Evolutionary conservation across 2,329 filamentous ascomycete genomes (phyloP).

Genomic region (Harringtonia lauricola): DNA sequence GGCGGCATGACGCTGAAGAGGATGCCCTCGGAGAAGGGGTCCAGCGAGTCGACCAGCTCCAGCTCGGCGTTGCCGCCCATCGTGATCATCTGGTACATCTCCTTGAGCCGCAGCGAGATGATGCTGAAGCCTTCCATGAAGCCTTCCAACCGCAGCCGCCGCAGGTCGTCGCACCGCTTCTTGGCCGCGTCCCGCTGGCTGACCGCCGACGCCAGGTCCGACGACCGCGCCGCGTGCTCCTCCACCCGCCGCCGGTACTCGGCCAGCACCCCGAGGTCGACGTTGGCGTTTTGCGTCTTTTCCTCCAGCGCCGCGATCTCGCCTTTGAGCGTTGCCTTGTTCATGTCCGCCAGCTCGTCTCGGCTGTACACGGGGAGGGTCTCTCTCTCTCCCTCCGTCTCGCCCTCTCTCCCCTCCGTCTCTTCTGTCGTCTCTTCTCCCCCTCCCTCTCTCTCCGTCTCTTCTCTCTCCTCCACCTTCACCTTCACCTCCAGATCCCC

Average conservation of each 20-base stretch:
- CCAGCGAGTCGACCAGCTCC: conserved; percentile 89
- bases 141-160: conserved; percentile 79
- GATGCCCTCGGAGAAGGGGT: conserved; percentile 95
- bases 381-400: too few species aligned
- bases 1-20: conserved; percentile 98
- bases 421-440: conserved; percentile 10
- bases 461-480: conserved; percentile 14
- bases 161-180: conserved; percentile 83
- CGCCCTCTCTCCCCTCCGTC: conserved; percentile 14
- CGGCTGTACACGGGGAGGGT: conserved; percentile 66
- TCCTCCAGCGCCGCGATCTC: conserved; percentile 54
- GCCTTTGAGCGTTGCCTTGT: conserved; percentile 47
- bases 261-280: conserved; percentile 70
- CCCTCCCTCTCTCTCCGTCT: conserved; percentile 5
- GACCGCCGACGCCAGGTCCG: conserved; percentile 72
- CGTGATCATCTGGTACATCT: conserved; percentile 99
- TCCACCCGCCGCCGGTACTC: conserved; percentile 28
- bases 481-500: conserved; percentile 45
- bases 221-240: conserved; percentile 39
- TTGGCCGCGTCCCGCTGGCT: conserved; percentile 74
- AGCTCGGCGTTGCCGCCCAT: conserved; percentile 98
- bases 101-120: conserved; percentile 90
- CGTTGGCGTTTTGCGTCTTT: conserved; percentile 71
- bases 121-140: conserved; percentile 97
- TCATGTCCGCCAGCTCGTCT: conserved; percentile 58